Conservation (phyloP, 2,329 filamentous ascomycete genomes). For the Akanthomyces muscarius region DNA sequence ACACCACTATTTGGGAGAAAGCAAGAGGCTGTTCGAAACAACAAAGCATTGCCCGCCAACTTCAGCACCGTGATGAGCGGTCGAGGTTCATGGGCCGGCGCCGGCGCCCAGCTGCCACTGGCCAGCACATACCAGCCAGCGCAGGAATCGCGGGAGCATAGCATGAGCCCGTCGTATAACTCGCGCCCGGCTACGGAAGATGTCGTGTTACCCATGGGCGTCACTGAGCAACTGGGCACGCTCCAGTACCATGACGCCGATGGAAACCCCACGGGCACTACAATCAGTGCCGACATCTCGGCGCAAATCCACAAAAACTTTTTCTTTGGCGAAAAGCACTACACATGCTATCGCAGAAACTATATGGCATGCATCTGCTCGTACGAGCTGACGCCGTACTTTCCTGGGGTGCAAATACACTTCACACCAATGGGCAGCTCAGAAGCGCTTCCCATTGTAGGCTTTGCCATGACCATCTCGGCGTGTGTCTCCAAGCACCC, state of each 20-base stretch:
- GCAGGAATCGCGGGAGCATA: neutral
- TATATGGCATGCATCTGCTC: slow-evolving; percentile 85
- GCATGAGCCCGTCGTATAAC: neutral
- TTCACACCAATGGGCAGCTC: slow-evolving; percentile 46
- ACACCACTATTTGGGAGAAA: neutral
- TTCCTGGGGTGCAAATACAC: slow-evolving; percentile 43
- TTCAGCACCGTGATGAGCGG: neutral
- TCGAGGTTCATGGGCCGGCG: neutral
- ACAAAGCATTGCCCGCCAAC: neutral
- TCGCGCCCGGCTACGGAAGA: neutral
- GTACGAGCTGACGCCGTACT: slow-evolving; percentile 62
- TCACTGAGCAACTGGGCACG: slow-evolving; percentile 52
- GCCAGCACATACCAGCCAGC: neutral
- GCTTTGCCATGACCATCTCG: slow-evolving; percentile 79
- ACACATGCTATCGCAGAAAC: slow-evolving; percentile 90
- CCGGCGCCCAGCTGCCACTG: neutral
- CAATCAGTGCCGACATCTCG: slow-evolving; percentile 49
- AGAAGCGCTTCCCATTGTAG: slow-evolving; percentile 61
- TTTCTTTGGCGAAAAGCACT: slow-evolving; percentile 74
- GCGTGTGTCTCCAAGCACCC: slow-evolving; percentile 74
- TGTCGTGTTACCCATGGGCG: slow-evolving; percentile 21
- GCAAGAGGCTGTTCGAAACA: neutral
- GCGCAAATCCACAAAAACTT: slow-evolving; percentile 87
- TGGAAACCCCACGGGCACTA: slow-evolving; percentile 40
- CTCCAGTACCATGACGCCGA: slow-evolving; percentile 55